Evolutionary conservation across 805 yeast genomes (phyloP).

Genomic region (Metschnikowia henanensis): DNA sequence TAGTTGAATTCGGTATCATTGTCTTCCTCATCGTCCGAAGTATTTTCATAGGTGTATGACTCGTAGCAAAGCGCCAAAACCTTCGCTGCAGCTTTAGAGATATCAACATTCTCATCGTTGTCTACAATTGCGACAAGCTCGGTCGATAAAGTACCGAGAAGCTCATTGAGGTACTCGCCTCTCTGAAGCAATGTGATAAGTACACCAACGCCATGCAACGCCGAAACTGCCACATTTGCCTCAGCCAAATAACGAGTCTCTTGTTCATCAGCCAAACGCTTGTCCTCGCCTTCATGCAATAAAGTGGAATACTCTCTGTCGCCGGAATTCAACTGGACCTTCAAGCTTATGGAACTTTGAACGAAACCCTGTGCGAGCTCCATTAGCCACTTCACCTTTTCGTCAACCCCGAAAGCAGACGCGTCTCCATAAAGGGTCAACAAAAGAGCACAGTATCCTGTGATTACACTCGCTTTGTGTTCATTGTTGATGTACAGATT

Average conservation of each 20-base stretch:
- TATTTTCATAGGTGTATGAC: conserved; percentile 44
- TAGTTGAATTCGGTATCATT: conserved; percentile 45
- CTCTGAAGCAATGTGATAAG: conserved; percentile 44
- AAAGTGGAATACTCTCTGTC: conserved; percentile 43
- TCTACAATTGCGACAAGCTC: conserved; percentile 44
- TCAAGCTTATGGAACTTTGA: conserved; percentile 30
- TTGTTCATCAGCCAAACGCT: conserved; percentile 35
- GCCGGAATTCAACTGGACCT: conserved; percentile 38
- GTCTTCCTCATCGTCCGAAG: conserved; percentile 37
- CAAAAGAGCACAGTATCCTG: conserved; percentile 39
- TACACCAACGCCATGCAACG: conserved; percentile 47
- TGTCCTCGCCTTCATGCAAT: conserved; percentile 37
- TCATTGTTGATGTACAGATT: conserved; percentile 34
- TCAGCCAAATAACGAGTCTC: conserved; percentile 31
- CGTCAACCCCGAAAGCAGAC: conserved; percentile 51
- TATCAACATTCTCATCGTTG: conserved; percentile 40
- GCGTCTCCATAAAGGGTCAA: conserved; percentile 48
- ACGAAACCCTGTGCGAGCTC: conserved; percentile 44
- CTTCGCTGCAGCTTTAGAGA: conserved; percentile 55
- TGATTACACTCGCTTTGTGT: conserved; percentile 37
- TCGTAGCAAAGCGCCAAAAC: conserved; percentile 59
- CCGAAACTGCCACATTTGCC: conserved; percentile 39
- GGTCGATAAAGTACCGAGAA: conserved; percentile 28
- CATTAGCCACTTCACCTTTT: conserved; percentile 41
- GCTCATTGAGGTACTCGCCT: conserved; percentile 43